phyloP scores from a whole-genome alignment of 176 grass and related monocot genomes.

The Triticum turgidum region DNA sequence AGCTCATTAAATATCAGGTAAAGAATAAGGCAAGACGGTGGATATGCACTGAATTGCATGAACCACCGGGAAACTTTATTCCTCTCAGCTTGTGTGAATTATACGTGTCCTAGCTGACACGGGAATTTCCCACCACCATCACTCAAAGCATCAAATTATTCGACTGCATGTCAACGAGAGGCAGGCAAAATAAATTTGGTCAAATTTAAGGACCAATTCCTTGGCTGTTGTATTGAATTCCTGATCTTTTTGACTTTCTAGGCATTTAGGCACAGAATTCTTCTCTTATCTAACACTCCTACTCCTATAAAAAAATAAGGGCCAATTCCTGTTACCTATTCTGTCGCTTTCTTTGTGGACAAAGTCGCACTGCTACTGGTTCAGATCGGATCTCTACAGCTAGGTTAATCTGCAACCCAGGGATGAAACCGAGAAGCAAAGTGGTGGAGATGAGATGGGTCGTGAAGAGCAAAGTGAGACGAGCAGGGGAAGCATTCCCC shows the following conservation, averaged over 20 bases:
- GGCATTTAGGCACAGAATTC: neutral
- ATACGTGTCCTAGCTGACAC: neutral
- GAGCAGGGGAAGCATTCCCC: neutral
- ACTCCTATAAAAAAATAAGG: too few species aligned
- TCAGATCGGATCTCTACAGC: constrained; percentile 1
- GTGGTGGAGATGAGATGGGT: neutral
- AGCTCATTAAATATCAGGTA: constrained; percentile 5
- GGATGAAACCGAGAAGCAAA: neutral
- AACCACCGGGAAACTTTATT: neutral
- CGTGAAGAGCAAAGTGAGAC: neutral
- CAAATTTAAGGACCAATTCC: neutral
- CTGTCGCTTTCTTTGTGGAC: constrained; percentile 1
- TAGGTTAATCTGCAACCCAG: neutral
- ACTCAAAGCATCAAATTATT: neutral
- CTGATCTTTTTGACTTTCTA: neutral
- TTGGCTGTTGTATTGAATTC: neutral
- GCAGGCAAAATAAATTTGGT: neutral
- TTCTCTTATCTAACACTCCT: too few species aligned
- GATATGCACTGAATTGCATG: neutral
- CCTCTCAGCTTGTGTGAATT: neutral
- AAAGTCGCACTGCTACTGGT: neutral
- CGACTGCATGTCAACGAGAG: neutral
- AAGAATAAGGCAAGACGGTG: neutral
- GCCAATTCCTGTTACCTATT: neutral
- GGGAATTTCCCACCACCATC: neutral